Evolutionary conservation across 768 basidiomycete species (phyloP), one percentile per base, ranked within the genome.

Genomic region (Austroboletus festivus): DNA sequence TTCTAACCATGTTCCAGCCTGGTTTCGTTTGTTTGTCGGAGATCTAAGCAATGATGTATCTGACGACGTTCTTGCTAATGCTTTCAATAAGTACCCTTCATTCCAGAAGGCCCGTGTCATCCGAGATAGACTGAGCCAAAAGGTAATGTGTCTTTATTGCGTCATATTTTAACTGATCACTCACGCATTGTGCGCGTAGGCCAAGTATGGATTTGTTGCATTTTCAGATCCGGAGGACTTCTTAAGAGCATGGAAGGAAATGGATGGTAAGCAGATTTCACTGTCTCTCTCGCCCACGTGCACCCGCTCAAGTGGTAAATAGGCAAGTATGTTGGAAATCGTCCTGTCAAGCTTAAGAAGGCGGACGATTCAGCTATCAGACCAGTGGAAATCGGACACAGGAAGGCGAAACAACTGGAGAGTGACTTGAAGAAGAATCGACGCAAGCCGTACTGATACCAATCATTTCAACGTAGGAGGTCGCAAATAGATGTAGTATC

Each of bases 201-300:
- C 95, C 0, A 96, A 91, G 67, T 99, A 85, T 62, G 96, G 94
- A 4, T 99, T 99, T 62, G 92, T 98, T 22, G 92, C 92, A 1
- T 99, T 98, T 69, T 91, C 89, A 38, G 96, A 98, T 62, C 96
- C 96, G 0, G 96, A 99, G 70, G 96, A 99, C 66, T 97, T 98
- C 68, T 67, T 99, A 48, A 94, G 84, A 64, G 95, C 95, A 16
- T 99, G 95, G 95, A 97, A 97, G 66, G 94, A 98, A 68, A 98
- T 96, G 94, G 93, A 97, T 68, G 95, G 94, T 90, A 57, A 30
- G 87, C n/a, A n/a, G n/a, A n/a, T n/a, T 65, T 1, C 37, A 34
- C 3, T 43, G 26, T 1, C 44, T 24, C 24, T 46, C 47, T 10
- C 22, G 12, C 20, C 23, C 12, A 9, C 15, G 42, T 38, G 22